Evolutionary conservation across 257 asterid genomes (phyloP).

Genomic region (Rhazya stricta): DNA sequence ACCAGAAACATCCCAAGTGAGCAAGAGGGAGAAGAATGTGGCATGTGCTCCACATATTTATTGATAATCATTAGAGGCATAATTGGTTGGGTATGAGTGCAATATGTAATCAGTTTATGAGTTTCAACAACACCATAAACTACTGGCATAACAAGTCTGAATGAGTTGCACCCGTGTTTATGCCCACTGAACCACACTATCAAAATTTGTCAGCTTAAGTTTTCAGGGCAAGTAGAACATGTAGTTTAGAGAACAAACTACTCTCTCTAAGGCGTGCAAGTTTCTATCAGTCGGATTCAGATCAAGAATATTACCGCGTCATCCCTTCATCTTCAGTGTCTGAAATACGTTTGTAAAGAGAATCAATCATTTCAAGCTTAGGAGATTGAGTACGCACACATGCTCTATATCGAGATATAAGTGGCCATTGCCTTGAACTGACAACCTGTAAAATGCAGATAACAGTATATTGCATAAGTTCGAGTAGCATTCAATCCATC

Average conservation of each 20-base stretch:
- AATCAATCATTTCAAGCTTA: slow-evolving; percentile 82
- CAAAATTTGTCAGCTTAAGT: neutral
- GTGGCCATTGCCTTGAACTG: slow-evolving; percentile 95
- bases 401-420: slow-evolving; percentile 78
- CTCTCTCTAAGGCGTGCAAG: neutral
- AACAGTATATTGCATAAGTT: neutral
- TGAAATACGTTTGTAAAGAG: slow-evolving; percentile 57
- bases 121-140: neutral
- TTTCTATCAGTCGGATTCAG: neutral
- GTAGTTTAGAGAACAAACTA: neutral
- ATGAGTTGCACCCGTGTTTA: neutral
- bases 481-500: neutral
- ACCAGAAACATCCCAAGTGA: neutral
- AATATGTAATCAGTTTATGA: neutral
- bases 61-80: neutral
- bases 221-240: neutral
- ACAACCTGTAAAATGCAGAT: slow-evolving; percentile 53
- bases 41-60: neutral
- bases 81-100: neutral
- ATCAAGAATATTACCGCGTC: slow-evolving; percentile 45
- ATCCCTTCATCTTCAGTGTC: slow-evolving; percentile 83
- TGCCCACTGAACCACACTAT: neutral
- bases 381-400: slow-evolving; percentile 91
- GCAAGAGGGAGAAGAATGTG: too few species aligned
- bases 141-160: neutral